Conservation (phyloP, 768 basidiomycete genomes). For the Podaxis sp. region DNA sequence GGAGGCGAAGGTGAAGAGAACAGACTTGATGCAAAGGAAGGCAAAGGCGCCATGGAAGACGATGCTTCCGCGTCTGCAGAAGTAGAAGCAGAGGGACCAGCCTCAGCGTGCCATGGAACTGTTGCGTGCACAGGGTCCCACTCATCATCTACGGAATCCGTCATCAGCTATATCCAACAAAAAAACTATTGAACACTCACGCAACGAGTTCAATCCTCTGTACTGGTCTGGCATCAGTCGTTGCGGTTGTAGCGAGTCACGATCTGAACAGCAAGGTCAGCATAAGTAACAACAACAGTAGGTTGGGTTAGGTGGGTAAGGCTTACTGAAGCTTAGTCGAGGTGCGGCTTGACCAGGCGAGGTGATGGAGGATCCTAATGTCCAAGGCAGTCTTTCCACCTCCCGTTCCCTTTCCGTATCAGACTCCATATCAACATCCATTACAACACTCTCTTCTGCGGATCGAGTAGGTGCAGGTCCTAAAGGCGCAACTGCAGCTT, state of each 20-base stretch:
- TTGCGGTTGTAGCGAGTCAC: not conserved
- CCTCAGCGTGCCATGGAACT: not conserved
- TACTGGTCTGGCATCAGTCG: not conserved
- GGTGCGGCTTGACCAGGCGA: not conserved
- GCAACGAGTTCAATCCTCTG: not conserved
- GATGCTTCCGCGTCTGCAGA: not conserved
- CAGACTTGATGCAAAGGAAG: constrained; percentile 1
- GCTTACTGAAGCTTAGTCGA: not conserved
- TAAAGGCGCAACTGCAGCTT: not conserved
- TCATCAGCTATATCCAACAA: not conserved
- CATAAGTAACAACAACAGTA: not conserved
- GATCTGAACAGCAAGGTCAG: not conserved
- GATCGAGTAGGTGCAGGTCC: not conserved
- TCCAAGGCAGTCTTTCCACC: constrained; percentile 10
- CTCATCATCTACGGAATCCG: not conserved
- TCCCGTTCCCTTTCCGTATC: constrained; percentile 8
- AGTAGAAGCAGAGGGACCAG: not conserved
- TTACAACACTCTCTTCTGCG: not conserved
- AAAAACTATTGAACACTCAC: not conserved
- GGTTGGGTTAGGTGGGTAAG: not conserved
- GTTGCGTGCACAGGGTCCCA: constrained; percentile 3
- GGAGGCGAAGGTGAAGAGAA: constrained; percentile 1
- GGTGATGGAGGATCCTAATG: not conserved
- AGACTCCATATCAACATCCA: constrained; percentile 10
- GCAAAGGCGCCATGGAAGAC: not conserved